Conservation (phyloP, 2,329 filamentous ascomycete genomes). For the Elsinoe australis region DNA sequence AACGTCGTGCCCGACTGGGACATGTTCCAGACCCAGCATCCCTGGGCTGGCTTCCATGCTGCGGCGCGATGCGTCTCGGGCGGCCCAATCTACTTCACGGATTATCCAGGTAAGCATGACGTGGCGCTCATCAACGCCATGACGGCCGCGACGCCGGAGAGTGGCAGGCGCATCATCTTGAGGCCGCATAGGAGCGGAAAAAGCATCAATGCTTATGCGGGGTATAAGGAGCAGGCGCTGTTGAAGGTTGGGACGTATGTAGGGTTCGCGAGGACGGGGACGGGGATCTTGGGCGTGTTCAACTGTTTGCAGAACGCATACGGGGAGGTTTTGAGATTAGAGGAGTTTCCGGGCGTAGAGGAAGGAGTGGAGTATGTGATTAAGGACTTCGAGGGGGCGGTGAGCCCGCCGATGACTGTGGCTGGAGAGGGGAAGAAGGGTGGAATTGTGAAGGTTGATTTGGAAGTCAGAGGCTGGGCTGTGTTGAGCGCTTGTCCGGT, state of each 20-base stretch:
- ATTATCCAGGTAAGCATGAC: slow-evolving; percentile 76
- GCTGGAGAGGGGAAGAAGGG: slow-evolving; percentile 33
- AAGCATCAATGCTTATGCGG: slow-evolving; percentile 63
- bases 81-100: slow-evolving; percentile 90
- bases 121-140: slow-evolving; percentile 69
- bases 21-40: slow-evolving; percentile 62
- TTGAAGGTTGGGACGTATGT: slow-evolving; percentile 75
- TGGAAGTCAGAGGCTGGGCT: slow-evolving; percentile 54
- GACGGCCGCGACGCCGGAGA: slow-evolving; percentile 65
- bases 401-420: slow-evolving; percentile 47
- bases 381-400: slow-evolving; percentile 61
- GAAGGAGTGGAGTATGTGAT: slow-evolving; percentile 57
- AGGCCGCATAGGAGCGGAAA: slow-evolving; percentile 69
- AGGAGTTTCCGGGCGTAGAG: slow-evolving; percentile 64
- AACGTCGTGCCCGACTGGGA: slow-evolving; percentile 83
- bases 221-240: slow-evolving; percentile 64
- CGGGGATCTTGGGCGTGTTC: slow-evolving; percentile 74
- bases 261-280: slow-evolving; percentile 59
- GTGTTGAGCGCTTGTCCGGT: slow-evolving; percentile 70
- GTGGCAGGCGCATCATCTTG: slow-evolving; percentile 70
- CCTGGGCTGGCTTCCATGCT: slow-evolving; percentile 76
- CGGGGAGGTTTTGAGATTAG: slow-evolving; percentile 62
- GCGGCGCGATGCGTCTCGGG: slow-evolving; percentile 84
- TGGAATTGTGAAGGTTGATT: slow-evolving; percentile 50
- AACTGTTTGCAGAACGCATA: slow-evolving; percentile 61